Conservation (phyloP, 192 early-diverging fungal species). For the Nowakowskiella sp. region DNA sequence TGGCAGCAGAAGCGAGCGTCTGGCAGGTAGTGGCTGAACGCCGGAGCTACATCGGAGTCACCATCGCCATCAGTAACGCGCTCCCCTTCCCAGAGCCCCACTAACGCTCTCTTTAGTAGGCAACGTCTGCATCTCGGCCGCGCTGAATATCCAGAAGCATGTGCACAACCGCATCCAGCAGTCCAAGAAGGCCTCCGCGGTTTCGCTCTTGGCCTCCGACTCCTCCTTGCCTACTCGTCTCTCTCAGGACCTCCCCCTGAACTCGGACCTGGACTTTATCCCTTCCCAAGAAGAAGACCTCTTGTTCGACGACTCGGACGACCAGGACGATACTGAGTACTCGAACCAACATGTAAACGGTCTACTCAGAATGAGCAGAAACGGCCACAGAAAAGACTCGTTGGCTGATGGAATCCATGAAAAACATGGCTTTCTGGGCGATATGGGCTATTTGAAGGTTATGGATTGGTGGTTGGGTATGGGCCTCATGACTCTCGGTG, state of each 20-base stretch:
- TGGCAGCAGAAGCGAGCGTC: too few species aligned
- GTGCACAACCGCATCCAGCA: slow-evolving; percentile 25
- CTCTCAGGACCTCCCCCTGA: too few species aligned
- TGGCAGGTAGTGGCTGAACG: too few species aligned
- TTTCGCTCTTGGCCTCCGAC: not conserved
- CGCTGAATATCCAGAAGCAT: slow-evolving; percentile 65
- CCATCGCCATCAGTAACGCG: too few species aligned
- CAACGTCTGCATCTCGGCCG: slow-evolving; percentile 47
- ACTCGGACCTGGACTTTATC: too few species aligned
- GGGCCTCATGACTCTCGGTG: slow-evolving; percentile 54
- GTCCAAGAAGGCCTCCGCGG: not conserved
- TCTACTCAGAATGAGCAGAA: slow-evolving; percentile 22
- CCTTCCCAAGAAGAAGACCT: not conserved
- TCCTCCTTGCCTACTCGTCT: not conserved
- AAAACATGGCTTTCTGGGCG: slow-evolving; percentile 9
- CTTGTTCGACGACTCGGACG: not conserved
- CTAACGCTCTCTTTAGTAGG: too few species aligned
- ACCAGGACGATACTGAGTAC: not conserved
- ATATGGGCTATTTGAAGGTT: slow-evolving; percentile 5
- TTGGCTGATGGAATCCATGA: slow-evolving; percentile 7
- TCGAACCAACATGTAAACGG: not conserved
- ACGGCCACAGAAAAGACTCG: not conserved
- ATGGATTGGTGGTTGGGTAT: slow-evolving; percentile 60
- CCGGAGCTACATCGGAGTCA: too few species aligned
- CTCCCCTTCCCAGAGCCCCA: too few species aligned